Evolutionary conservation across 257 asterid species (phyloP).

Genomic region (Asclepias syriaca): DNA sequence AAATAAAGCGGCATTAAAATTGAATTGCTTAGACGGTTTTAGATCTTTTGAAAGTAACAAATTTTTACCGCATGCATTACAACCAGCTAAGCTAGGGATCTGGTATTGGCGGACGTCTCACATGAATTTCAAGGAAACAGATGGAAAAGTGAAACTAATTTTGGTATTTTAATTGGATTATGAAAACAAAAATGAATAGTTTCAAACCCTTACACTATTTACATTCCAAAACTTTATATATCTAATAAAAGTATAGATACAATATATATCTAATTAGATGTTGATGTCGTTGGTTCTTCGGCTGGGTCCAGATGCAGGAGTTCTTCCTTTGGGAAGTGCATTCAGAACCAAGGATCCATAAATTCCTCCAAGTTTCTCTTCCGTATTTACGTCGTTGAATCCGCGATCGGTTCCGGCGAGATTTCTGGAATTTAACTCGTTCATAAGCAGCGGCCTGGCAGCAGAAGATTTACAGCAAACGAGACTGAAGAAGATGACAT

Average conservation of each 20-base stretch:
- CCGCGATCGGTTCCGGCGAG: neutral
- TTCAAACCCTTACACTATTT: neutral
- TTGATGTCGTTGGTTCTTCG: constrained; percentile 12
- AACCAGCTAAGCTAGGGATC: no score
- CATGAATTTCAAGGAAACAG: neutral
- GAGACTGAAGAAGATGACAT: neutral
- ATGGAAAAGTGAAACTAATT: neutral
- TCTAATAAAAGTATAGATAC: neutral
- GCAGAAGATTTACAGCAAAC: constrained; percentile 12
- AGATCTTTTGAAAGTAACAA: no score
- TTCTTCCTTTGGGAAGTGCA: constrained; percentile 20
- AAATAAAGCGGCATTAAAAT: neutral
- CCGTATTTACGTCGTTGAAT: neutral
- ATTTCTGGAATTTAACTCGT: neutral
- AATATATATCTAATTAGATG: neutral
- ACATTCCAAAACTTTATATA: neutral
- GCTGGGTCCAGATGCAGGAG: constrained; percentile 24
- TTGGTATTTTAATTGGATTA: no score
- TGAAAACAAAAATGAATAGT: no score
- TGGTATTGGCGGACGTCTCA: neutral
- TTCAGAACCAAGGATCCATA: constrained; percentile 16
- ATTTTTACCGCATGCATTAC: no score
- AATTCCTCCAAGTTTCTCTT: constrained; percentile 9
- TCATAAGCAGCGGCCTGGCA: constrained; percentile 2
- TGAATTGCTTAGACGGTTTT: neutral